These are phyloP conservation scores for Pythium phragmiticola DNA, from an alignment of 352 stramenopile genomes.

Conservation along the genomic window DNA sequence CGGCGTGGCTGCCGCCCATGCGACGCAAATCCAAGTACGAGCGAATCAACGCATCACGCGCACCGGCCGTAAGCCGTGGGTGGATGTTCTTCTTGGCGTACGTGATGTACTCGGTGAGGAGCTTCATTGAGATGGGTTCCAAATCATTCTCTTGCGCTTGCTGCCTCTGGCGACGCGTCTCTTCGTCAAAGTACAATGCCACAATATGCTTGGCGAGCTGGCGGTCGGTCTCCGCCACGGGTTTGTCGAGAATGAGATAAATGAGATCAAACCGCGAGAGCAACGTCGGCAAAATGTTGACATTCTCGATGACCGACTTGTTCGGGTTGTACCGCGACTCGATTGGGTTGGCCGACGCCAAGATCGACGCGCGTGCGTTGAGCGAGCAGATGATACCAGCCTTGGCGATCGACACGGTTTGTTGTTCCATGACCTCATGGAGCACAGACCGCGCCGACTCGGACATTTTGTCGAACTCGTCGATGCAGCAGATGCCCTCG, in stretches of 20 bases:
- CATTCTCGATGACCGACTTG: conserved; percentile 98
- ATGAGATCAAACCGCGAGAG: conserved; percentile 99
- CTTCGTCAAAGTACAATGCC: conserved; percentile 93
- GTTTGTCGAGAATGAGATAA: conserved; percentile 98
- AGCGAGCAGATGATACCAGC: conserved; percentile 99
- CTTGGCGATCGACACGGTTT: conserved; percentile 99
- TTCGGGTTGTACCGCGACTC: conserved; percentile 98
- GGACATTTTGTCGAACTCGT: conserved; percentile 99
- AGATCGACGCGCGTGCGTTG: conserved; percentile 97
- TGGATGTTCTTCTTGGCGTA: conserved; percentile 94
- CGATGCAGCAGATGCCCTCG: conserved; percentile 98
- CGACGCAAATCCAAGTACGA: conserved; percentile 93
- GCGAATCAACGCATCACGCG: conserved; percentile 87
- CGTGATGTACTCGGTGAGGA: conserved; percentile 94
- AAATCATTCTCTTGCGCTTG: conserved; percentile 29
- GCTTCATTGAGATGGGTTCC: conserved; percentile 77
- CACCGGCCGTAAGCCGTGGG: conserved; percentile 89
- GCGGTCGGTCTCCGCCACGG: conserved; percentile 92
- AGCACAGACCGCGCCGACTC: conserved; percentile 97
- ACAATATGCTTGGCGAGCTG: conserved; percentile 97
- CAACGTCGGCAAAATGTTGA: conserved; percentile 97
- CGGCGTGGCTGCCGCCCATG: conserved; percentile 58
- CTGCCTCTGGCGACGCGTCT: conserved; percentile 43
- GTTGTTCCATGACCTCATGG: conserved; percentile 99
- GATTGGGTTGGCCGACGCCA: conserved; percentile 98